A percentile compares a stretch with the other conserved stretches of the same genome.
These are phyloP conservation scores for Ajuga reptans DNA, from an alignment of 305 asterid species.

Conservation along the genomic window DNA sequence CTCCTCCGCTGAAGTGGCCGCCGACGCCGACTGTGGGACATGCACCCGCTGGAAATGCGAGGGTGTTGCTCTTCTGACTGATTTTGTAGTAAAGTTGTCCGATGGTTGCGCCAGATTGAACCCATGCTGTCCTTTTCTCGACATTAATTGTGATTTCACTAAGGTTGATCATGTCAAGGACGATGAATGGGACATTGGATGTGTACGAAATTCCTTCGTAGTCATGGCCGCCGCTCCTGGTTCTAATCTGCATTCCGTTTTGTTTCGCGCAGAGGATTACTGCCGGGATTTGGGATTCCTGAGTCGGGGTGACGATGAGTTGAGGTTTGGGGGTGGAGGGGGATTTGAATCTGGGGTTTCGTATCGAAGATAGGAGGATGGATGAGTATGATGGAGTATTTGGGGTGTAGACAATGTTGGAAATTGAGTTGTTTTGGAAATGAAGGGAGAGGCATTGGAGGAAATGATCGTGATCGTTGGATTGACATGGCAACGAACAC, in stretches of 20 bases:
- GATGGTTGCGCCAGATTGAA: conserved; percentile 45
- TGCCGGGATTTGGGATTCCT: conserved; percentile 35
- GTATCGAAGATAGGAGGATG: conserved; percentile 32
- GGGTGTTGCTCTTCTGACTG: conserved; percentile 38
- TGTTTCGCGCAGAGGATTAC: conserved; percentile 43
- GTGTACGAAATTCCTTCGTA: conserved; percentile 48
- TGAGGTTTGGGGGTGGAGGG: conserved; percentile 44
- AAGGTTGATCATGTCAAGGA: conserved; percentile 56
- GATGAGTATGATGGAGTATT: conserved; percentile 28
- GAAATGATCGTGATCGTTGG: conserved; percentile 10
- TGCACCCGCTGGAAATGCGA: conserved; percentile 34
- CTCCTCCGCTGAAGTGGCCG: conserved; percentile 62
- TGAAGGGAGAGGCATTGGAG: conserved; percentile 21
- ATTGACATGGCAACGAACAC: too few species aligned
- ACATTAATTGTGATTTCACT: conserved; percentile 25
- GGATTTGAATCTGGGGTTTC: conserved; percentile 48
- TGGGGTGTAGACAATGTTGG: conserved; percentile 30
- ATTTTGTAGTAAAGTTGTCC: conserved; percentile 58
- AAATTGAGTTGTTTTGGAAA: conserved; percentile 20
- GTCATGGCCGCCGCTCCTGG: conserved; percentile 67
- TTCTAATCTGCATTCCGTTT: conserved; percentile 33
- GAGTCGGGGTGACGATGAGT: conserved; percentile 37
- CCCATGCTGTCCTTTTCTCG: conserved; percentile 46
- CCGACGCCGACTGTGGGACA: conserved; percentile 60
- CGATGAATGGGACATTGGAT: conserved; percentile 28